Base-by-base conservation (phyloP, 345 rosid species). In the Eucalyptus curtisii region DNA sequence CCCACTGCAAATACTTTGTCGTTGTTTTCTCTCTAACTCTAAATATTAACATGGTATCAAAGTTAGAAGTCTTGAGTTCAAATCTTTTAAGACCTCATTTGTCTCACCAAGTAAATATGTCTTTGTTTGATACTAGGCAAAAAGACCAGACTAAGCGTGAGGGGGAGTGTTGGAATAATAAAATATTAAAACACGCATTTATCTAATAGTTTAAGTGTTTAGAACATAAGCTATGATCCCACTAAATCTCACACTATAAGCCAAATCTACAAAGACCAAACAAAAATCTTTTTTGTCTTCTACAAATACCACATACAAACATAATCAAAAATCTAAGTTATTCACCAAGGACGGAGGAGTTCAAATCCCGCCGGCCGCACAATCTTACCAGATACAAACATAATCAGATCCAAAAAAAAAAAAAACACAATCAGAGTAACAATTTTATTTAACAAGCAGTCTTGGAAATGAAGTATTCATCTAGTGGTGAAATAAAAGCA, bases 151-250 rank as follows among this genome's bases (percentile, higher is more conserved):
- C 1, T 52, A 52, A 20, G 5, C 1, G 4, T 52, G 10, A 20
- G 57, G 0, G 1, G 0, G 0, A 52, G 5, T 8, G 10, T 52
- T 52, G 1, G 10, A 8, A 52, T 52, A 52, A 52, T 52, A 52
- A 52, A 52, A 8, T 52, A 52, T 52, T 52, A 52, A 52, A 20
- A 52, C 1, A 19, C 0, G 0, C 0, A 8, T 52, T 52, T 20
- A 52, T 20, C 2, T 0, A 52, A 52, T 8, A 20, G 5, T 20
- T 52, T 52, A 52, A 20, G 25, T 20, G 20, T 52, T 52, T 52
- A 20, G 10, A 7, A 20, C 1, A 52, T 52, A 20, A 8, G 25
- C 25, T 52, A 1, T 52, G 25, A 52, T 19, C 57, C 2, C 10
- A 1, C 25, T 25, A 52, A 52, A 52, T 52, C 57, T 52, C 57